Evolutionary conservation across 306 rosid species (phyloP).

Genomic region (Fragaria iinumae): DNA sequence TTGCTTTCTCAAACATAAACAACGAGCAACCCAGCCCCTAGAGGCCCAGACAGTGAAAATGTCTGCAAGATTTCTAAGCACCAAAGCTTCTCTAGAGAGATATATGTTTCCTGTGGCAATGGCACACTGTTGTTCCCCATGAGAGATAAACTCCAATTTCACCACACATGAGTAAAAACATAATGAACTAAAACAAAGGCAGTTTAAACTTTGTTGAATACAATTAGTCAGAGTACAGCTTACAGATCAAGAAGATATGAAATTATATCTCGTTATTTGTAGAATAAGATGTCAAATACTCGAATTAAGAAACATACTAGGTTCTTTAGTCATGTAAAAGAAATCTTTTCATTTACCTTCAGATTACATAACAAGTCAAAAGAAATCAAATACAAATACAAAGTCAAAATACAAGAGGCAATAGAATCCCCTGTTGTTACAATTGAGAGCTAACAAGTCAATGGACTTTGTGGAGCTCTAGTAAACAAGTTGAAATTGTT

Average conservation of each 20-base stretch:
- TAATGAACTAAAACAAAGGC: neutral
- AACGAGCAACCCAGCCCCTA: neutral
- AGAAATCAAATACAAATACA: neutral
- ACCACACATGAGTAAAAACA: neutral
- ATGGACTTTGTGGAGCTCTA: no score
- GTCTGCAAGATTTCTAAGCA: no score
- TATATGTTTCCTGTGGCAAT: no score
- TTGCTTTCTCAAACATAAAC: neutral
- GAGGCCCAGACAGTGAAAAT: no score
- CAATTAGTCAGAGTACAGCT: no score
- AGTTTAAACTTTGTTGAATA: no score
- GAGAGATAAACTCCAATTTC: no score
- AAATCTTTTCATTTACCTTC: neutral
- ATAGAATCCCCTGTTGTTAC: neutral
- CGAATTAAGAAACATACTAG: no score
- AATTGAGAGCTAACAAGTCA: neutral
- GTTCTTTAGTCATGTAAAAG: neutral
- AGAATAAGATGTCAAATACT: neutral
- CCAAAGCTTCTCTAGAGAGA: no score
- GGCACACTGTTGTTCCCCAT: no score
- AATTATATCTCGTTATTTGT: neutral
- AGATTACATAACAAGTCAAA: neutral
- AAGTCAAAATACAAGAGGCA: neutral
- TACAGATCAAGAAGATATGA: neutral
- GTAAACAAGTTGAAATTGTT: neutral